Evolutionary conservation across 768 basidiomycete species (phyloP).

Genomic region (Leccinum uliginosum): DNA sequence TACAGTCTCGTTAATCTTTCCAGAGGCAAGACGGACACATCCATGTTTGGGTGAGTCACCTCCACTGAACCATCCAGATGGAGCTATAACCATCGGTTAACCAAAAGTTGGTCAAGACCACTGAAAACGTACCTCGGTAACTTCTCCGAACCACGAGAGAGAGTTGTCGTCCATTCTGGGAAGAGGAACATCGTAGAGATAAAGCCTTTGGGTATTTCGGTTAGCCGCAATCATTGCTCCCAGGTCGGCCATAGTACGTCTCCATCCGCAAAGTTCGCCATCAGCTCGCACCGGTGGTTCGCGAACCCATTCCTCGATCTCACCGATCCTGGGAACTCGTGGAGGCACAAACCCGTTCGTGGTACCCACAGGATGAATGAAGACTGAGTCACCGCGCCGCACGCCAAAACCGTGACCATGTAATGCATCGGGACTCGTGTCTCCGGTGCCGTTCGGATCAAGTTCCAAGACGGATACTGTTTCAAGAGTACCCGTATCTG

Average conservation of each 20-base stretch:
- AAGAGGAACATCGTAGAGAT: slow-evolving; percentile 41
- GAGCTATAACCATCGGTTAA: slow-evolving; percentile 42
- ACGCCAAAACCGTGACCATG: slow-evolving; percentile 69
- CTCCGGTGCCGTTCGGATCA: slow-evolving; percentile 74
- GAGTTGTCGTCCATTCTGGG: slow-evolving; percentile 37
- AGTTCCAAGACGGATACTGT: slow-evolving; percentile 82
- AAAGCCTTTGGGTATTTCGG: slow-evolving; percentile 35
- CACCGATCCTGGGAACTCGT: slow-evolving; percentile 78
- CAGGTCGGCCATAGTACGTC: slow-evolving; percentile 65
- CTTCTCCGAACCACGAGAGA: slow-evolving; percentile 85
- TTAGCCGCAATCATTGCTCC: slow-evolving; percentile 53
- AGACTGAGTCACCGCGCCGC: slow-evolving; percentile 77
- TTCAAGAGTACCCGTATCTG: slow-evolving; percentile 51
- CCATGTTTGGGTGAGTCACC: slow-evolving; percentile 62
- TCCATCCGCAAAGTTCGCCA: slow-evolving; percentile 62
- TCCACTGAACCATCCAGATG: slow-evolving; percentile 69
- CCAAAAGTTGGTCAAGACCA: slow-evolving; percentile 5
- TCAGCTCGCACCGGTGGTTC: slow-evolving; percentile 47
- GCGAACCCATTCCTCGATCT: slow-evolving; percentile 75
- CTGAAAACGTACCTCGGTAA: slow-evolving; percentile 53
- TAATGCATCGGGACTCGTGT: slow-evolving; percentile 40
- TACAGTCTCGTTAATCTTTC: slow-evolving; percentile 70
- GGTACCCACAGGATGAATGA: slow-evolving; percentile 65
- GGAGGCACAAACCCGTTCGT: slow-evolving; percentile 71
- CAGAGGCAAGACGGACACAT: slow-evolving; percentile 49